phyloP scores from a whole-genome alignment of 202 grass and related monocot species.

The Zizania palustris region DNA sequence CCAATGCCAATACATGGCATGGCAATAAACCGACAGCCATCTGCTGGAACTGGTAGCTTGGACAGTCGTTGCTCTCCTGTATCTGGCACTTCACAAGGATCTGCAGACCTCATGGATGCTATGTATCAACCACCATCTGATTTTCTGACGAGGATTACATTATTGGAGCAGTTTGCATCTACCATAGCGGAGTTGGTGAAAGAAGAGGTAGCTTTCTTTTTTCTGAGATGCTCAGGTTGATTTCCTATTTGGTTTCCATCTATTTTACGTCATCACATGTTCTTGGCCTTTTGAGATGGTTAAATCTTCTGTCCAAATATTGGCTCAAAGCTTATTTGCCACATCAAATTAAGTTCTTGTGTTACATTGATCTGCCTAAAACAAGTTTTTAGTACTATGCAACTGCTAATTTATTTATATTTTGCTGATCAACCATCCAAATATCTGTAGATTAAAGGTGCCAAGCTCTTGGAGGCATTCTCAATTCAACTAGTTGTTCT shows the following conservation, averaged over 20 bases:
- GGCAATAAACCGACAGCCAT: constrained; percentile 46
- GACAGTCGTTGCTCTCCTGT: constrained; percentile 74
- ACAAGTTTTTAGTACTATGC: neutral
- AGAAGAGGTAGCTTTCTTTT: constrained; percentile 72
- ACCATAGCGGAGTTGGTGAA: constrained; percentile 72
- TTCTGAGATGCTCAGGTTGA: constrained; percentile 27
- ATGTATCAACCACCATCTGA: constrained; percentile 82
- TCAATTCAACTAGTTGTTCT: constrained; percentile 90
- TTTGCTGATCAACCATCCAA: constrained; percentile 30
- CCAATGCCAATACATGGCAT: constrained; percentile 82
- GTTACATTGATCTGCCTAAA: constrained; percentile 27
- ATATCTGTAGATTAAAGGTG: constrained; percentile 58
- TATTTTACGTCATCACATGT: constrained; percentile 20
- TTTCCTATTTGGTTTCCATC: constrained; percentile 32
- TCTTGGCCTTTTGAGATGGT: constrained; percentile 18
- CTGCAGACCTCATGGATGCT: constrained; percentile 70
- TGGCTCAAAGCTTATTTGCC: constrained; percentile 8
- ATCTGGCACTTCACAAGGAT: constrained; percentile 85
- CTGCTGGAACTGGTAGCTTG: constrained; percentile 65
- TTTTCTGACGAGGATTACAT: constrained; percentile 66
- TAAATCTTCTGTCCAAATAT: constrained; percentile 16
- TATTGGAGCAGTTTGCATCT: constrained; percentile 82
- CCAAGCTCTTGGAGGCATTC: constrained; percentile 69
- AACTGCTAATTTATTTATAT: constrained; percentile 39
- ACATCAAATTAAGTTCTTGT: constrained; percentile 6